phyloP scores from a whole-genome alignment of 768 basidiomycete genomes.

The Boletus vermiculosoides region DNA sequence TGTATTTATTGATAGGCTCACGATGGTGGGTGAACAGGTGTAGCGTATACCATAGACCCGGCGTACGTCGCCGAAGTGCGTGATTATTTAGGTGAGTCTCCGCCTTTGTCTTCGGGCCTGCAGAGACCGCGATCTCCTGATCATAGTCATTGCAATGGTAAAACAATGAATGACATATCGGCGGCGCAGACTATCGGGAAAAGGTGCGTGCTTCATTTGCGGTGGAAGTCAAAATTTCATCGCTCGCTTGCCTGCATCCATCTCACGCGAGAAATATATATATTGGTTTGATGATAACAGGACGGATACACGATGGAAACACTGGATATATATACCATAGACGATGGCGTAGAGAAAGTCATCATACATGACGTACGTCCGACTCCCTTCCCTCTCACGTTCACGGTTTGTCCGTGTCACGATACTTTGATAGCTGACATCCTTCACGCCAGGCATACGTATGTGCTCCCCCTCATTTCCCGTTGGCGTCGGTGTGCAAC shows the following conservation, averaged over 20 bases:
- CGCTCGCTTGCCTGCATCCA: not conserved
- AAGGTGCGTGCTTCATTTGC: conserved; percentile 47
- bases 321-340: conserved; percentile 66
- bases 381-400: not conserved
- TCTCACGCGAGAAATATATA: not conserved
- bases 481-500: too few species aligned
- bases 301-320: conserved; percentile 89
- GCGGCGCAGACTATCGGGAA: conserved; percentile 69
- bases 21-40: conserved; percentile 42
- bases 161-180: not conserved
- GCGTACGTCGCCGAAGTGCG: conserved; percentile 71
- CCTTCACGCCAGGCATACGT: conserved; percentile 49
- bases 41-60: conserved; percentile 87
- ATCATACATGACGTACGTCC: conserved; percentile 50
- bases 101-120: not conserved
- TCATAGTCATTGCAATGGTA: not conserved
- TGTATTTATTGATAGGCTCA: not conserved
- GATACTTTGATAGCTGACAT: not conserved
- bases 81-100: conserved; percentile 70
- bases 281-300: conserved; percentile 35
- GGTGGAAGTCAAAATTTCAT: not conserved
- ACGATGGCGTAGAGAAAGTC: conserved; percentile 48
- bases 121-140: not conserved
- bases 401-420: not conserved
- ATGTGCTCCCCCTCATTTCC: conserved; percentile 20